Evolutionary conservation across 805 yeast species (phyloP).

Genomic region (Saturnispora gosingensis): DNA sequence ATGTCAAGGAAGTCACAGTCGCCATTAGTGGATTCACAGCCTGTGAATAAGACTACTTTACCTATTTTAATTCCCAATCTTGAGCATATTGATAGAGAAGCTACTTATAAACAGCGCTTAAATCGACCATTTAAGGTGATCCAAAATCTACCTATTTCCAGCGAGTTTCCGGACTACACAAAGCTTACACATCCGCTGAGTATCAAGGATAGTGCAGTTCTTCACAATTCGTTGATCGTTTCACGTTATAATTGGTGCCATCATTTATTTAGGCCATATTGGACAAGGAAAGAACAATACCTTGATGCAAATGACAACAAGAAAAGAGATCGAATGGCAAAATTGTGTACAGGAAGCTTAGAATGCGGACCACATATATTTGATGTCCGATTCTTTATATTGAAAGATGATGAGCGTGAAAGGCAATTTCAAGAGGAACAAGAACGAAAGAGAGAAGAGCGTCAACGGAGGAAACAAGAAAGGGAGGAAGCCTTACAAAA

Average conservation of each 20-base stretch:
- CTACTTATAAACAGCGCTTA: conserved; percentile 23
- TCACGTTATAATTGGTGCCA: conserved; percentile 65
- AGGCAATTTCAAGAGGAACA: conserved; percentile 28
- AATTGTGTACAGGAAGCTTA: conserved; percentile 67
- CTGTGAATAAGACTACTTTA: conserved; percentile 15
- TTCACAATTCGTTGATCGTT: conserved; percentile 60
- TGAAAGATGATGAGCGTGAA: conserved; percentile 70
- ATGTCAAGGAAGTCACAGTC: not conserved
- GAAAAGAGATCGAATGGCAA: conserved; percentile 77
- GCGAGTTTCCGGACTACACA: conserved; percentile 51
- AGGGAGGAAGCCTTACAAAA: conserved; percentile 15
- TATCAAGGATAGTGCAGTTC: conserved; percentile 61
- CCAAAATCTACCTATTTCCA: conserved; percentile 60
- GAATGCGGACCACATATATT: conserved; percentile 78
- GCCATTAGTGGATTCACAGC: not conserved
- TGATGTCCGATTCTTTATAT: conserved; percentile 68
- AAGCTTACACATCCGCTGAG: conserved; percentile 57
- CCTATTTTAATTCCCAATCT: conserved; percentile 23
- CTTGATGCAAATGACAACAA: conserved; percentile 33
- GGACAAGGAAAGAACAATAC: conserved; percentile 47
- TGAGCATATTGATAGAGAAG: conserved; percentile 24
- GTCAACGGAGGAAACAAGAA: conserved; percentile 28
- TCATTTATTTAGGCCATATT: conserved; percentile 65
- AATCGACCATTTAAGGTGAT: conserved; percentile 56
- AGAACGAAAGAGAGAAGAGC: conserved; percentile 24